Percentiles rank a stretch among this genome's conserved stretches.
phyloP scores from a whole-genome alignment of 768 basidiomycete genomes.

The Rhodotorula kratochvilovae region DNA sequence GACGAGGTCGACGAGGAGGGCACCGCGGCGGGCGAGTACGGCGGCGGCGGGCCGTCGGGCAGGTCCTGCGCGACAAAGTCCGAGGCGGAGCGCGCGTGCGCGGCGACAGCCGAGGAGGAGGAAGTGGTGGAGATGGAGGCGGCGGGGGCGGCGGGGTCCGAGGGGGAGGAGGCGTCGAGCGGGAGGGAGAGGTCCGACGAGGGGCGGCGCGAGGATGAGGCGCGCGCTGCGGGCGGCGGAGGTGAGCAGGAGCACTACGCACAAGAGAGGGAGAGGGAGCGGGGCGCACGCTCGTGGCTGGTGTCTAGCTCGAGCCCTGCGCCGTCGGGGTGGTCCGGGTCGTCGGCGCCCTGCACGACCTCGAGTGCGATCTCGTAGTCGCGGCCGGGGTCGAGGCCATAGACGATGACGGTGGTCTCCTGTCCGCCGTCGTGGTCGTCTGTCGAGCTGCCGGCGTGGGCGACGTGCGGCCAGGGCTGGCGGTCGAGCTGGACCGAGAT shows the following conservation, averaged over 20 bases:
- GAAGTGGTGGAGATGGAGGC: neutral
- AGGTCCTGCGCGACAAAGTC: neutral
- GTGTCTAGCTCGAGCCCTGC: too few relatives aligned
- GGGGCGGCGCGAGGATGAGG: too few relatives aligned
- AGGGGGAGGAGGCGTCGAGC: neutral
- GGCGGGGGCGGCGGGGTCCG: neutral
- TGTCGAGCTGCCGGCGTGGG: neutral
- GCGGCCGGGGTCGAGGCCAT: constrained; percentile 27
- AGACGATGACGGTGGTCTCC: constrained; percentile 38
- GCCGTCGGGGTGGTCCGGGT: neutral
- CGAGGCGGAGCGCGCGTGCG: too few relatives aligned
- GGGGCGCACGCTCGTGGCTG: too few relatives aligned
- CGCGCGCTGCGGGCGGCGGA: too few relatives aligned
- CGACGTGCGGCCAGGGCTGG: neutral
- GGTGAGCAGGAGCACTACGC: too few relatives aligned
- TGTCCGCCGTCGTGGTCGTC: neutral
- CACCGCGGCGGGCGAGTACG: neutral
- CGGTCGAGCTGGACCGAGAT: constrained; percentile 38
- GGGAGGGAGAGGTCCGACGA: neutral
- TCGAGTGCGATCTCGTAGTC: constrained; percentile 37
- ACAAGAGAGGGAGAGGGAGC: too few relatives aligned
- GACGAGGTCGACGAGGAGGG: neutral
- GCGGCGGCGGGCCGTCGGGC: neutral
- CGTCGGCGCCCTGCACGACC: constrained; percentile 18
- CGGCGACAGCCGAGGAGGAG: neutral